Conservation (phyloP, 306 rosid species). For the Fragaria iinumae region DNA sequence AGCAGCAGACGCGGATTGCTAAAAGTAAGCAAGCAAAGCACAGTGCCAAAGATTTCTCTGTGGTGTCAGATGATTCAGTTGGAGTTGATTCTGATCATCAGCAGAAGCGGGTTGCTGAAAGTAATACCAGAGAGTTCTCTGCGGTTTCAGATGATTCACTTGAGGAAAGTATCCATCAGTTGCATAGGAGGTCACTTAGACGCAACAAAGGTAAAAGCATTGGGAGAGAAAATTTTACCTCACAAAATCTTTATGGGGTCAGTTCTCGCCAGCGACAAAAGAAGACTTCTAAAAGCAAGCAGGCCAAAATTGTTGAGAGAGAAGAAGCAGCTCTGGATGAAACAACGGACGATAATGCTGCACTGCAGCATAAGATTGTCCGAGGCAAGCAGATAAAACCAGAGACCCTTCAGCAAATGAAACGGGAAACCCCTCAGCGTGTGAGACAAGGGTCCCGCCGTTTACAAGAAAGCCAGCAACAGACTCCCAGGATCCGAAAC, state of each 20-base stretch:
- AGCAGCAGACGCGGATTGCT: constrained; percentile 23
- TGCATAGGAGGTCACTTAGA: constrained; percentile 24
- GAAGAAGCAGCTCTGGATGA: constrained; percentile 46
- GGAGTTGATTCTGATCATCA: constrained; percentile 29
- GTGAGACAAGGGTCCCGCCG: constrained; percentile 43
- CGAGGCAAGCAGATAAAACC: constrained; percentile 55
- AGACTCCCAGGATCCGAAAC: constrained; percentile 35
- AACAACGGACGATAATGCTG: constrained; percentile 38
- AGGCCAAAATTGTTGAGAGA: constrained; percentile 43
- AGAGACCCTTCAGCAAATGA: constrained; percentile 44
- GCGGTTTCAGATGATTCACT: constrained; percentile 42
- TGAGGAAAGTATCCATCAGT: constrained; percentile 30
- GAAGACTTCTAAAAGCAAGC: constrained; percentile 54
- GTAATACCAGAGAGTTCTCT: constrained; percentile 31
- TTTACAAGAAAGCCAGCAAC: constrained; percentile 40
- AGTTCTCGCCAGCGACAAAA: constrained; percentile 37
- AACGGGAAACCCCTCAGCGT: constrained; percentile 37
- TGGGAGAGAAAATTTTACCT: constrained; percentile 26
- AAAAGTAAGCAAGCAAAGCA: constrained; percentile 35
- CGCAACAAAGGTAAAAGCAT: constrained; percentile 23
- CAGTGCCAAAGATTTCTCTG: constrained; percentile 24
- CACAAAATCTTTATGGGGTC: constrained; percentile 29
- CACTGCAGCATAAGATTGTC: constrained; percentile 47
- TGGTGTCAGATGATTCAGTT: constrained; percentile 37
- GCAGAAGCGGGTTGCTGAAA: constrained; percentile 28